Evolutionary conservation across 306 rosid genomes (phyloP), one percentile per base, ranked within the genome.

Genomic region (Adenanthera pavonina): DNA sequence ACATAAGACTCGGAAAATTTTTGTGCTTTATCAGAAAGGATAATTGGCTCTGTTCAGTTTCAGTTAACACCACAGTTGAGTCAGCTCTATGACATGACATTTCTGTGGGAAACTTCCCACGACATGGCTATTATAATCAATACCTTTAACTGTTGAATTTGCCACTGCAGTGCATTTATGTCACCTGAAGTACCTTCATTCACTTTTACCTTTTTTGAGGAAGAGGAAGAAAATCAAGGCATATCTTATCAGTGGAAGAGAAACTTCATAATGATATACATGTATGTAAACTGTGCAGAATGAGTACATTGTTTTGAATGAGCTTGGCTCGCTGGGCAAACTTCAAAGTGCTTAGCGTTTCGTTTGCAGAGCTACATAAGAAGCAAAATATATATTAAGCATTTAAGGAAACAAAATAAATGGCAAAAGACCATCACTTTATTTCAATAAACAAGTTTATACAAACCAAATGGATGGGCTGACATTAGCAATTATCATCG

Each of bases 251-350:
- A 43, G 66, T 56, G 8, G 3, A 53, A 10, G 69, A 52, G 68
- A 9, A 41, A 30, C 12, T 47, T 64, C 71, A 47, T 34, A 10
- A 34, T 36, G 12, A 11, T 12, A 40, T 62, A 60, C 46, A 40
- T 20, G 72, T 49, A 65, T 72, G 46, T 80, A 46, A 73, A 76
- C 70, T 13, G 34, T 36, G 59, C 8, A 36, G 35, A 56, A 52
- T 7, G 47, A 80, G 74, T 93, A 95, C 99, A 90, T 95, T 93
- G 81, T 95, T 95, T 86, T 93, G 98, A 76, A 95, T 93, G 85
- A 93, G 92, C 87, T 95, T 95, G 89, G 98, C 97, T 78, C 99
- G 99, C 89, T 95, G 99, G 69, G 98, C 95, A 90, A 95, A 95
- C 92, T 95, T 95, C 74, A 93, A 90, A 80, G 99, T 93, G 92